These are phyloP conservation scores for Chenopodium suecicum DNA, from an alignment of 148 eudicot genomes.

Conservation along the genomic window DNA sequence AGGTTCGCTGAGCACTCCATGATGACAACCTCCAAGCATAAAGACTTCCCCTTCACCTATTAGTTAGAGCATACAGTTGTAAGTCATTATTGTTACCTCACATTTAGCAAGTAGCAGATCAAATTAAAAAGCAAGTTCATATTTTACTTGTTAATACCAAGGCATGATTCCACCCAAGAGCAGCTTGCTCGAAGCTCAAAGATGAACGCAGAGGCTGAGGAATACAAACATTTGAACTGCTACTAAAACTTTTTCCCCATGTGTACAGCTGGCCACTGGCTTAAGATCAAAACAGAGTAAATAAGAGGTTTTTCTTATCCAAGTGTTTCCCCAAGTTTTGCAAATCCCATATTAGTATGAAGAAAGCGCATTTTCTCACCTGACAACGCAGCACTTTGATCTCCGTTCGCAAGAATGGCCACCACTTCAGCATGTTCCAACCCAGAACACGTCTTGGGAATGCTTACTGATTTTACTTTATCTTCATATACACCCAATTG, in stretches of 20 bases:
- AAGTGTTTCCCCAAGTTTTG: not conserved
- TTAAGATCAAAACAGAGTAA: slow-evolving; percentile 20
- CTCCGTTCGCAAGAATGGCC: slow-evolving; percentile 76
- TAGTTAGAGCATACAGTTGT: slow-evolving; percentile 10
- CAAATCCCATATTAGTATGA: not conserved
- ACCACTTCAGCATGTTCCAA: slow-evolving; percentile 42
- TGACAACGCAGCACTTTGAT: slow-evolving; percentile 85
- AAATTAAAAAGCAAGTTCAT: not conserved
- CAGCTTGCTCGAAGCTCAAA: slow-evolving; percentile 54
- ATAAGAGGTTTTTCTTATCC: not conserved
- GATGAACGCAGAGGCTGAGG: slow-evolving; percentile 42
- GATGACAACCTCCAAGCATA: slow-evolving; percentile 79
- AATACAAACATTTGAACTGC: slow-evolving; percentile 41
- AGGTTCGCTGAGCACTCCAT: slow-evolving; percentile 51
- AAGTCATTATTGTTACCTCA: slow-evolving; percentile 17
- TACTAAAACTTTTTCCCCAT: slow-evolving; percentile 84
- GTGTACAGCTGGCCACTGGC: slow-evolving; percentile 66
- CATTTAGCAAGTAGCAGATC: not conserved
- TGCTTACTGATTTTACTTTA: slow-evolving; percentile 43
- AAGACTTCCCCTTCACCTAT: slow-evolving; percentile 60
- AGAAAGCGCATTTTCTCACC: slow-evolving; percentile 35
- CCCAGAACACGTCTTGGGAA: slow-evolving; percentile 58
- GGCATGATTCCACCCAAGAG: slow-evolving; percentile 94
- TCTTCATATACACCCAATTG: slow-evolving; percentile 74
- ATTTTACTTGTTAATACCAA: slow-evolving; percentile 59